A percentile compares a stretch with the other conserved stretches of the same genome.
Conservation (phyloP, 108 stramenopile genomes). For the Epithemia pelagica region DNA sequence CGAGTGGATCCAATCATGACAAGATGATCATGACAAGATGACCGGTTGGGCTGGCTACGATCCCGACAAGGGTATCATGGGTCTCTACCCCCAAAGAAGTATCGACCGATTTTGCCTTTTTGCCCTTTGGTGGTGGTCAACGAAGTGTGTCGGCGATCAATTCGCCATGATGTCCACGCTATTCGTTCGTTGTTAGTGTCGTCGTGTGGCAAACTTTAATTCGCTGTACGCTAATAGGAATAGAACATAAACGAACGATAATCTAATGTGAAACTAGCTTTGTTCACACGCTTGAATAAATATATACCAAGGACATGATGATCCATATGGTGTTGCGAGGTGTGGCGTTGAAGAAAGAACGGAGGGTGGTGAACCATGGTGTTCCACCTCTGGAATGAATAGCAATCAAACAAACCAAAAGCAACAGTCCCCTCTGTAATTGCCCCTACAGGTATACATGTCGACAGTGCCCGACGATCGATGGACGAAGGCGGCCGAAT, state of each 20-base stretch:
- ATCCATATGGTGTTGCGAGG: constrained; percentile 3
- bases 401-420: too few relatives aligned
- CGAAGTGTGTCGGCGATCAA: constrained; percentile 90
- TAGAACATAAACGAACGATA: not conserved
- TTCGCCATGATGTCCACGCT: constrained; percentile 76
- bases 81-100: constrained; percentile 83
- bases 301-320: too few relatives aligned
- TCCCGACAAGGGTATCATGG: constrained; percentile 51
- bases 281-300: too few relatives aligned
- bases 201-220: constrained; percentile 23
- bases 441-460: too few relatives aligned
- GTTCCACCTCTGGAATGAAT: too few relatives aligned
- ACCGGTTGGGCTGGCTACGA: constrained; percentile 80
- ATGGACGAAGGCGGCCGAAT: too few relatives aligned
- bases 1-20: constrained; percentile 75
- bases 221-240: not conserved
- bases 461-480: too few relatives aligned
- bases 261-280: too few relatives aligned
- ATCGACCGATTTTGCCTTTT: constrained; percentile 78
- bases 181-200: constrained; percentile 21
- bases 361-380: constrained; percentile 7
- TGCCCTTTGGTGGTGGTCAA: constrained; percentile 86
- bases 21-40: constrained; percentile 55
- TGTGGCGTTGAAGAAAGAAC: constrained; percentile 20
- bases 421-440: too few relatives aligned